Conservation (phyloP, 2,329 filamentous ascomycete species). For the Rhynchosporium secalis region DNA sequence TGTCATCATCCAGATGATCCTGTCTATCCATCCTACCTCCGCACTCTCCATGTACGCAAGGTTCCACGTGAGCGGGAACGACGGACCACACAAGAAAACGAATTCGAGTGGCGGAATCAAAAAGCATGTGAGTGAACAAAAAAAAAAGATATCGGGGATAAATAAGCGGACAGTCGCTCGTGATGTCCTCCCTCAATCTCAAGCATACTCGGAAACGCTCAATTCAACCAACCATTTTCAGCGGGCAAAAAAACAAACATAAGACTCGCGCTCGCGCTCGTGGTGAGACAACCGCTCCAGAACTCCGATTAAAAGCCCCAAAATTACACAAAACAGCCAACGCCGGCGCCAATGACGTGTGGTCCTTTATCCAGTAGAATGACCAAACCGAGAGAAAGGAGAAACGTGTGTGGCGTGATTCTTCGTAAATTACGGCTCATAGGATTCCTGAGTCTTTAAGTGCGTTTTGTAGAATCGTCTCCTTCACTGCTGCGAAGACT, state of each 20-base stretch:
- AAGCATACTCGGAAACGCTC: too few species aligned
- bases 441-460: constrained; percentile 97
- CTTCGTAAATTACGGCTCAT: constrained; percentile 46
- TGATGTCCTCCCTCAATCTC: too few species aligned
- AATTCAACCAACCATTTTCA: not conserved
- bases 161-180: too few species aligned
- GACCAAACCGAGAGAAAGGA: constrained; percentile 13
- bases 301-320: constrained; percentile 28
- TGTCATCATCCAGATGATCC: too few species aligned
- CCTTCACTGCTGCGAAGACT: constrained; percentile 97
- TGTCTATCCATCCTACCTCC: too few species aligned
- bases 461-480: constrained; percentile 97
- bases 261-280: constrained; percentile 15
- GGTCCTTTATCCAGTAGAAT: constrained; percentile 25
- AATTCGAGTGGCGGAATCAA: too few species aligned
- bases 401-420: constrained; percentile 28
- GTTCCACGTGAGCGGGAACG: too few species aligned
- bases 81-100: too few species aligned
- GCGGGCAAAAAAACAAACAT: not conserved
- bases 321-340: constrained; percentile 25
- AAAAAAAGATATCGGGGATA: too few species aligned
- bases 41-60: too few species aligned
- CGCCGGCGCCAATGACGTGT: constrained; percentile 33
- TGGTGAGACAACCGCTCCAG: constrained; percentile 34
- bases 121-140: too few species aligned